Percentiles rank a stretch among this genome's conserved stretches.
Conservation (phyloP, 352 stramenopile genomes). For the Phytophthora foliorum region DNA sequence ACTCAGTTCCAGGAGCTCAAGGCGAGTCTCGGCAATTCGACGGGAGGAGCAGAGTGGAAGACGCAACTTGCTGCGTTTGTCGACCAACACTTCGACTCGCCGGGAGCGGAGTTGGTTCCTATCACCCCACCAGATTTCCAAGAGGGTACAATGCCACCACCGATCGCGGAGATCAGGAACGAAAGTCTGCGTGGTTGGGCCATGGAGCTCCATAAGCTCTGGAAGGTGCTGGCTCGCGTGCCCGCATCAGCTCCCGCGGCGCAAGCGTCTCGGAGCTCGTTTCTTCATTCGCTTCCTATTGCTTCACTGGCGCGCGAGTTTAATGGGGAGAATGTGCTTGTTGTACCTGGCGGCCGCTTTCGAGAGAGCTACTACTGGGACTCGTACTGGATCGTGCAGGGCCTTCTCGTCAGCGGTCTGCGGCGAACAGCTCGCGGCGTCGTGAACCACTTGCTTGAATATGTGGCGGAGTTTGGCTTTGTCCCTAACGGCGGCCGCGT, state of each 20-base stretch:
- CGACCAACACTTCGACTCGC: conserved; percentile 64
- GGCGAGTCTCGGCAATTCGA: conserved; percentile 1
- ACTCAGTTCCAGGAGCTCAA: conserved; percentile 34
- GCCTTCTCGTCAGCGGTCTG: conserved; percentile 85
- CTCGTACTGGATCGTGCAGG: conserved; percentile 93
- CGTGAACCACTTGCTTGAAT: conserved; percentile 90
- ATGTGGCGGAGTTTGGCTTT: conserved; percentile 87
- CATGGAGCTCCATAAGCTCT: conserved; percentile 76
- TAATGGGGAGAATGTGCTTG: conserved; percentile 60
- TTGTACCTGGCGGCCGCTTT: conserved; percentile 92
- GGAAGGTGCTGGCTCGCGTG: conserved; percentile 68
- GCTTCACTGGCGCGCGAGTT: conserved; percentile 23
- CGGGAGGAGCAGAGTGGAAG: conserved; percentile 26
- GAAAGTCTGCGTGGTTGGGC: conserved; percentile 66
- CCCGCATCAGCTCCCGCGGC: conserved; percentile 14
- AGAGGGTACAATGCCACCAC: conserved; percentile 38
- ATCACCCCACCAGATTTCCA: conserved; percentile 56
- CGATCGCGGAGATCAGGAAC: conserved; percentile 60
- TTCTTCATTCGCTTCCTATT: conserved; percentile 49
- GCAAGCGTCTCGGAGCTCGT: conserved; percentile 28
- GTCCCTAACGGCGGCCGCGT: conserved; percentile 91
- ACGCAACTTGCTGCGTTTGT: conserved; percentile 61
- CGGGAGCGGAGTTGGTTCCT: conserved; percentile 59
- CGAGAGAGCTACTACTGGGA: conserved; percentile 96
- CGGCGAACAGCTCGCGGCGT: conserved; percentile 74